Percentiles rank a stretch among this genome's conserved stretches.
phyloP scores from a whole-genome alignment of 2,329 filamentous ascomycete genomes.

The Aureobasidium musti region DNA sequence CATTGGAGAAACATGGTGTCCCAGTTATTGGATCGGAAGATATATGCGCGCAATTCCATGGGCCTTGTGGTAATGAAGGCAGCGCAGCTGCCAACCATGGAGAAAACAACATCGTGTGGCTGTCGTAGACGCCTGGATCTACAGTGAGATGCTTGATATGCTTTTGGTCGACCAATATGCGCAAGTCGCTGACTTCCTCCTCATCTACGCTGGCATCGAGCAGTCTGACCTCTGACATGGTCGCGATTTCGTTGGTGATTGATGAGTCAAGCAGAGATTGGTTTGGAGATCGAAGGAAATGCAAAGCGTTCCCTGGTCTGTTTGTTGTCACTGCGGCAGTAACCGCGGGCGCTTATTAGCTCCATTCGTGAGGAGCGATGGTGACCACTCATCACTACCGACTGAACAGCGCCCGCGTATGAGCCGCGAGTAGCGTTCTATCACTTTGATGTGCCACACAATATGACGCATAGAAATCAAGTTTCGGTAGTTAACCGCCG shows the following conservation, averaged over 20 bases:
- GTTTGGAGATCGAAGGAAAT: background rate
- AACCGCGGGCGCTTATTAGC: background rate
- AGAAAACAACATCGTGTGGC: constrained; percentile 42
- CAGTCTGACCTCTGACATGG: constrained; percentile 5
- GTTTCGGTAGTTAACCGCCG: too few relatives aligned
- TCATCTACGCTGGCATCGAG: constrained; percentile 33
- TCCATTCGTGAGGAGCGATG: too few relatives aligned
- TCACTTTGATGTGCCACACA: too few relatives aligned
- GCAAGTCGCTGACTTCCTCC: constrained; percentile 41
- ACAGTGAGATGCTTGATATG: constrained; percentile 49
- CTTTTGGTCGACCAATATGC: constrained; percentile 44
- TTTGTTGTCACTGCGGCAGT: background rate
- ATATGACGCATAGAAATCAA: too few relatives aligned
- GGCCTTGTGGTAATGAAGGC: constrained; percentile 44
- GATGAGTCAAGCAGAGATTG: too few relatives aligned
- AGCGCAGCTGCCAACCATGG: constrained; percentile 42
- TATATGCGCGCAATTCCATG: constrained; percentile 48
- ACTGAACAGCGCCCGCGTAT: background rate
- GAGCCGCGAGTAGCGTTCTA: too few relatives aligned
- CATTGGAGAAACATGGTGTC: constrained; percentile 30
- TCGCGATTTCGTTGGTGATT: background rate
- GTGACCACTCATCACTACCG: too few relatives aligned
- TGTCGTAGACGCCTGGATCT: constrained; percentile 41
- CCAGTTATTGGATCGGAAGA: constrained; percentile 36
- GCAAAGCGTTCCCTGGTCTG: background rate